A percentile compares a stretch with the other conserved stretches of the same genome.
Conservation (phyloP, 768 basidiomycete species). For the Pisolithus sp. region DNA sequence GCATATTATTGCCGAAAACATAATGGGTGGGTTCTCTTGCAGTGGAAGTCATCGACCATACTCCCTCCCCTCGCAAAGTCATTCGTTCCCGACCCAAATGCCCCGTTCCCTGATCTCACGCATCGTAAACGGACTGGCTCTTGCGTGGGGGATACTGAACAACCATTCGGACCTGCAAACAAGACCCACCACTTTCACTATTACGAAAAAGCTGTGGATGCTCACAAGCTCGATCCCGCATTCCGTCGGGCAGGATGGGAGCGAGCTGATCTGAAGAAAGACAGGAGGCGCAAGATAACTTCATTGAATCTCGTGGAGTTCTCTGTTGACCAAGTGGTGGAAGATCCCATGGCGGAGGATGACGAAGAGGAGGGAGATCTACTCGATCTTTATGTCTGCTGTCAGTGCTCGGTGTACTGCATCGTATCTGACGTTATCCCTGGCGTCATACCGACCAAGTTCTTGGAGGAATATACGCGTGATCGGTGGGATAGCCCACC, state of each 20-base stretch:
- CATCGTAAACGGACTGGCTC: slow-evolving; percentile 43
- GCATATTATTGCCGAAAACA: slow-evolving; percentile 80
- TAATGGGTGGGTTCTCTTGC: slow-evolving; percentile 75
- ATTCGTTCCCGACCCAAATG: slow-evolving; percentile 36
- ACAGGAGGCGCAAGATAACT: slow-evolving; percentile 47
- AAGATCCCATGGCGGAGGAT: slow-evolving; percentile 28
- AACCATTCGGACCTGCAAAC: slow-evolving; percentile 42
- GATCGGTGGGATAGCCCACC: slow-evolving; percentile 58
- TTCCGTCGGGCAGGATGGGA: slow-evolving; percentile 58
- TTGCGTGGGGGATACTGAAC: slow-evolving; percentile 49
- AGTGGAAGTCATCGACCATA: slow-evolving; percentile 58
- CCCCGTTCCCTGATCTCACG: slow-evolving; percentile 49
- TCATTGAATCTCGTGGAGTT: slow-evolving; percentile 29
- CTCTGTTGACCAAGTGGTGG: slow-evolving; percentile 17
- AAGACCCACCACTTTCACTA: slow-evolving; percentile 79
- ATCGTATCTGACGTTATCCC: slow-evolving; percentile 65
- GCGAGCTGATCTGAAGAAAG: slow-evolving; percentile 41
- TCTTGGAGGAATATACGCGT: slow-evolving; percentile 55
- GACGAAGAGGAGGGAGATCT: slow-evolving; percentile 45
- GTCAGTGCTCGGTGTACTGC: slow-evolving; percentile 74
- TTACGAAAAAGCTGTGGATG: slow-evolving; percentile 64
- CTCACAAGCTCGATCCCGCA: slow-evolving; percentile 60
- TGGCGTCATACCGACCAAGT: slow-evolving; percentile 60
- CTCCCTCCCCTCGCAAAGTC: slow-evolving; percentile 55
- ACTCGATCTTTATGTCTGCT: slow-evolving; percentile 77